A percentile compares a stretch with the other conserved stretches of the same genome.
Conservation (phyloP, 352 stramenopile genomes). For the Pythium brassicae region DNA sequence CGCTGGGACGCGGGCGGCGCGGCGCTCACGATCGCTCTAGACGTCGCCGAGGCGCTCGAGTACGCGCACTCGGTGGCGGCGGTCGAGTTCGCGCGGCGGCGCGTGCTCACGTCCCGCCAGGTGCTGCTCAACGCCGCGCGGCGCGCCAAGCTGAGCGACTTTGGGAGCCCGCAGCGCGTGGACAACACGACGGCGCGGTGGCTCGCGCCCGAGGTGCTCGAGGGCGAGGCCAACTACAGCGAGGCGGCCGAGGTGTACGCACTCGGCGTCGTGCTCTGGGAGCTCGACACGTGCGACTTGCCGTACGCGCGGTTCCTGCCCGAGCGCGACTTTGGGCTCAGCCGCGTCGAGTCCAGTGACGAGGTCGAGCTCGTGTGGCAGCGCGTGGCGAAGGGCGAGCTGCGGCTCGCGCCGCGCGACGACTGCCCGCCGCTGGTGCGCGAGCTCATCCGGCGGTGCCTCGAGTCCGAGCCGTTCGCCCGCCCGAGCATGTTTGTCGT, state of each 20-base stretch:
- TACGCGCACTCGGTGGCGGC: slow-evolving; percentile 22
- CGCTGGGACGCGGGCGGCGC: background rate
- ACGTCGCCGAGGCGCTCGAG: slow-evolving; percentile 18
- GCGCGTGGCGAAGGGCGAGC: slow-evolving; percentile 9
- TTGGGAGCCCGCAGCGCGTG: slow-evolving; percentile 11
- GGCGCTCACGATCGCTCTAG: slow-evolving; percentile 15
- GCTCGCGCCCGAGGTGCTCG: slow-evolving; percentile 22
- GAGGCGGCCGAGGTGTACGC: slow-evolving; percentile 25
- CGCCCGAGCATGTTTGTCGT: slow-evolving; percentile 12
- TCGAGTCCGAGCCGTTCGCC: slow-evolving; percentile 10
- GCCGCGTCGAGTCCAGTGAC: slow-evolving; percentile 9
- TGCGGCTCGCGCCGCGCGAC: background rate
- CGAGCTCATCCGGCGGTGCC: slow-evolving; percentile 10
- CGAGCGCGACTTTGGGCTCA: slow-evolving; percentile 13
- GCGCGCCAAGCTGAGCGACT: slow-evolving; percentile 24
- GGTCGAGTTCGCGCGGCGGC: slow-evolving; percentile 7
- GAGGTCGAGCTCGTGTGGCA: slow-evolving; percentile 9
- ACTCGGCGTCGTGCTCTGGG: slow-evolving; percentile 24
- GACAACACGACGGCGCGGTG: slow-evolving; percentile 9
- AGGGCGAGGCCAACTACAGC: slow-evolving; percentile 15
- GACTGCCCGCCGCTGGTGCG: slow-evolving; percentile 5
- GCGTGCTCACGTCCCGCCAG: slow-evolving; percentile 24
- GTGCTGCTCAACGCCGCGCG: slow-evolving; percentile 18
- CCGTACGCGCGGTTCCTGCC: slow-evolving; percentile 6
- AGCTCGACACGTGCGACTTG: slow-evolving; percentile 16